These are phyloP conservation scores for Zizania palustris DNA, from an alignment of 202 grass and related monocot genomes.

Conservation along the genomic window DNA sequence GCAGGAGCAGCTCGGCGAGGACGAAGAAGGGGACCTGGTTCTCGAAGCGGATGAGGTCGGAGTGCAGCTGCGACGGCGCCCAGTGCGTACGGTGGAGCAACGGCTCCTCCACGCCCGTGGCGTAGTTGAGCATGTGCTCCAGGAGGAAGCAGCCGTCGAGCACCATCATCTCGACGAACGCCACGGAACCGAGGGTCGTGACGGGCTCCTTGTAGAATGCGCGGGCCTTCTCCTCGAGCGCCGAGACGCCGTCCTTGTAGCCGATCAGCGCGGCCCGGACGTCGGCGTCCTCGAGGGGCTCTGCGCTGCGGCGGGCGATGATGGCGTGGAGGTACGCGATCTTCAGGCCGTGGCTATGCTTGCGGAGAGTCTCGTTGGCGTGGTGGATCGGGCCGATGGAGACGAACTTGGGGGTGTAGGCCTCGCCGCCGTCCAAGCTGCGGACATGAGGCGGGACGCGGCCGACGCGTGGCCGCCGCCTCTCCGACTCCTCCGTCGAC, in stretches of 20 bases:
- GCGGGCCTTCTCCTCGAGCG: not conserved
- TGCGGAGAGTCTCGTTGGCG: not conserved
- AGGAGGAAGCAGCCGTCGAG: conserved; percentile 44
- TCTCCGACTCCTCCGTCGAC: not conserved
- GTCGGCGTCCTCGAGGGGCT: not conserved
- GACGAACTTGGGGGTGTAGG: conserved; percentile 35
- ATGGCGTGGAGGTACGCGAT: conserved; percentile 31
- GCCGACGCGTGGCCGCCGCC: not conserved
- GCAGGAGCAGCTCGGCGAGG: conserved; percentile 18
- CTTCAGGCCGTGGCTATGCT: conserved; percentile 8
- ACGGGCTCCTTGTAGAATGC: conserved; percentile 27
- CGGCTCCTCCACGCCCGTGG: not conserved
- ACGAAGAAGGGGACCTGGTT: conserved; percentile 48
- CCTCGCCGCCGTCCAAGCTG: not conserved
- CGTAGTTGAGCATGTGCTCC: conserved; percentile 39
- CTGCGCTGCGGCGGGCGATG: conserved; percentile 2
- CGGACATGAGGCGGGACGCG: conserved; percentile 11
- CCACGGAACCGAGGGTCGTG: not conserved
- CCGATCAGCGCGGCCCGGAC: not conserved
- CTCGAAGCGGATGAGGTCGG: conserved; percentile 39
- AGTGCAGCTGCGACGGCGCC: conserved; percentile 21
- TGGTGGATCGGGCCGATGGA: conserved; percentile 42
- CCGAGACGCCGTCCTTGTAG: conserved; percentile 2
- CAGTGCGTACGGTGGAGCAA: conserved; percentile 1
- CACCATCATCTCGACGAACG: conserved; percentile 43